Conservation (phyloP, 495 filamentous ascomycete genomes). For the Alectoria sarmentosa region DNA sequence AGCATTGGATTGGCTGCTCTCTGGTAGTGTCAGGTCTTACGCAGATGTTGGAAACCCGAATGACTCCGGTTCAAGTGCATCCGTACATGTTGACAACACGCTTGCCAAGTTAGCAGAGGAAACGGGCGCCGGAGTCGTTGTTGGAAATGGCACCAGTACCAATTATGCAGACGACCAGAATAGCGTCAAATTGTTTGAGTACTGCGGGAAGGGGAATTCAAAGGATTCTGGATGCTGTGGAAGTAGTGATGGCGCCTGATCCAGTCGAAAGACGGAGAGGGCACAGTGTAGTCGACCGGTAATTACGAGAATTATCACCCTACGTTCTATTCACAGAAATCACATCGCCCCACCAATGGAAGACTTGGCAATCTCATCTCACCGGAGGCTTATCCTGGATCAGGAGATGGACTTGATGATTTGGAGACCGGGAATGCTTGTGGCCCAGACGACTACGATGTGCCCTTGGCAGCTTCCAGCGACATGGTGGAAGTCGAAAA, state of each 20-base stretch:
- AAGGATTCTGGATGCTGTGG: slow-evolving; percentile 15
- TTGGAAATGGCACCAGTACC: slow-evolving; percentile 13
- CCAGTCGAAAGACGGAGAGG: slow-evolving; percentile 12
- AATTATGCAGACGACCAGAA: slow-evolving; percentile 13
- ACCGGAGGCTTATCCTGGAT: slow-evolving; percentile 16
- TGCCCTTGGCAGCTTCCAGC: slow-evolving; percentile 11
- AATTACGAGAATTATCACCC: slow-evolving; percentile 8
- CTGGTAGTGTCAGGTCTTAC: slow-evolving; percentile 12
- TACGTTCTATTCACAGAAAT: slow-evolving; percentile 16
- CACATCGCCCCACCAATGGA: neutral
- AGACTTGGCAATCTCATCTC: slow-evolving; percentile 3
- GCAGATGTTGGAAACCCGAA: slow-evolving; percentile 11
- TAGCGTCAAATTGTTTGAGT: slow-evolving; percentile 2
- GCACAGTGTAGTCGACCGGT: slow-evolving; percentile 6
- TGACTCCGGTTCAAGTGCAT: slow-evolving; percentile 15
- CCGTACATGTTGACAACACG: slow-evolving; percentile 12
- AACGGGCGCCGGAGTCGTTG: slow-evolving; percentile 14
- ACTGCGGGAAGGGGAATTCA: slow-evolving; percentile 5
- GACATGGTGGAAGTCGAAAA: slow-evolving; percentile 10
- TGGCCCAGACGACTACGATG: slow-evolving; percentile 19
- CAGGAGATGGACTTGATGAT: slow-evolving; percentile 12
- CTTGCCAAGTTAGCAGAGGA: slow-evolving; percentile 18
- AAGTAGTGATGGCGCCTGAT: slow-evolving; percentile 20
- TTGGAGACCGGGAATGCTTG: slow-evolving; percentile 20
- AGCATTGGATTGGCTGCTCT: slow-evolving; percentile 15